Evolutionary conservation across 2,329 filamentous ascomycete species (phyloP).

Genomic region (Ophiostoma pallidulum): DNA sequence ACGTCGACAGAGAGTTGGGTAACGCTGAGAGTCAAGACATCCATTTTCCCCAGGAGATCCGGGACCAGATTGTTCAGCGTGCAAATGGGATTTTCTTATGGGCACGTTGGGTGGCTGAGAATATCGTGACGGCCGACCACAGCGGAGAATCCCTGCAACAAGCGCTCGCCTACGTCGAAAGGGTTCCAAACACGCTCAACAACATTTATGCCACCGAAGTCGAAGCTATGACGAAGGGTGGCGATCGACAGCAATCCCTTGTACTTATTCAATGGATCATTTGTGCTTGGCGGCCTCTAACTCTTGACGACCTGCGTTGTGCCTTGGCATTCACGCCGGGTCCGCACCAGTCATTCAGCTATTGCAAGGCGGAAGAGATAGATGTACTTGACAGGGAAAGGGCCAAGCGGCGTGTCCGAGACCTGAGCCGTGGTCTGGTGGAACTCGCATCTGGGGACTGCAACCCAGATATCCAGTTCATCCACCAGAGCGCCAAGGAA

Average conservation of each 20-base stretch:
- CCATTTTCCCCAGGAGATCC: background rate
- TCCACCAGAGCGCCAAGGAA: slow-evolving; percentile 27
- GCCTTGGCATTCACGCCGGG: slow-evolving; percentile 21
- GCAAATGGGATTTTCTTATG: slow-evolving; percentile 29
- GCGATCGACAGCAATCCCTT: background rate
- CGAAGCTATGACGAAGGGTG: no score
- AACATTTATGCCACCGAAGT: background rate
- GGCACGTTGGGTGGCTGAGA: slow-evolving; percentile 24
- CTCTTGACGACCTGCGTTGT: slow-evolving; percentile 23
- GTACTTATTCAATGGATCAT: slow-evolving; percentile 26
- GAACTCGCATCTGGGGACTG: no score
- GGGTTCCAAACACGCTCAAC: background rate
- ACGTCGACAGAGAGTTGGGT: background rate
- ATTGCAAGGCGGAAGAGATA: background rate
- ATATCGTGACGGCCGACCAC: slow-evolving; percentile 5
- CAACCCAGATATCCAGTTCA: slow-evolving; percentile 24
- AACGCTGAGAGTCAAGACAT: background rate
- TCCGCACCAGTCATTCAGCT: slow-evolving; percentile 16
- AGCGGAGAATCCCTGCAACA: slow-evolving; percentile 14
- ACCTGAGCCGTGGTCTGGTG: no score
- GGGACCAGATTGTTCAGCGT: slow-evolving; percentile 18
- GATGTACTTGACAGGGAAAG: no score
- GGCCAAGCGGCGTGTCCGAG: no score
- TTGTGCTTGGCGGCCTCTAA: slow-evolving; percentile 21
- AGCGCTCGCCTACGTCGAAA: background rate